Evolutionary conservation across 371 early-diverging fungal species (phyloP).

Genomic region (Rhizopus delemar): DNA sequence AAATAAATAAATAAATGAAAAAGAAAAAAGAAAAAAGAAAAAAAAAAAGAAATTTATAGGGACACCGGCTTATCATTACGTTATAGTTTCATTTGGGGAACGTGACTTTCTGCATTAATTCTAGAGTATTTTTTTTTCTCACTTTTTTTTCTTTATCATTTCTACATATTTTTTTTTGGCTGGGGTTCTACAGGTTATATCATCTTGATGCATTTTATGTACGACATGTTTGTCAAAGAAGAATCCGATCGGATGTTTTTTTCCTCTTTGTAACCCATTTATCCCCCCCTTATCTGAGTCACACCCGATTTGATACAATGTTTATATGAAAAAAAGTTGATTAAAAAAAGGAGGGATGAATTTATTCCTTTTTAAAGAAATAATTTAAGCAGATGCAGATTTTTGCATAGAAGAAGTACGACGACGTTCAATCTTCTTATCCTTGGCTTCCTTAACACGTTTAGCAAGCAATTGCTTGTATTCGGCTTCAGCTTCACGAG

Average conservation of each 20-base stretch:
- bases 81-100: too few relatives aligned
- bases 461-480: constrained; percentile 92
- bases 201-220: too few relatives aligned
- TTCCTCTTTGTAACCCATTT: neutral
- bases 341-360: neutral
- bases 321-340: neutral
- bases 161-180: too few relatives aligned
- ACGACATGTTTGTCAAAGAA: too few relatives aligned
- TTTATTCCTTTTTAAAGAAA: neutral
- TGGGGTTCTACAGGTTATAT: too few relatives aligned
- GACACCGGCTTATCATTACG: neutral
- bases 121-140: too few relatives aligned
- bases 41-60: neutral
- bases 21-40: neutral
- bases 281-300: neutral
- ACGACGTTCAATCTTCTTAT: constrained; percentile 69
- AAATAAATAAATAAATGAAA: neutral
- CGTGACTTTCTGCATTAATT: too few relatives aligned
- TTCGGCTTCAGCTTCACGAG: constrained; percentile 87
- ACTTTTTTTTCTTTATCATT: too few relatives aligned
- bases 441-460: constrained; percentile 90
- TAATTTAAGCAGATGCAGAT: constrained; percentile 48
- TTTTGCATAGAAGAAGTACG: constrained; percentile 68
- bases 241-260: too few relatives aligned
- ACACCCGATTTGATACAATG: too few relatives aligned